Conservation (phyloP, 73 alveolate species). For the Paramecium tetraurelia region DNA sequence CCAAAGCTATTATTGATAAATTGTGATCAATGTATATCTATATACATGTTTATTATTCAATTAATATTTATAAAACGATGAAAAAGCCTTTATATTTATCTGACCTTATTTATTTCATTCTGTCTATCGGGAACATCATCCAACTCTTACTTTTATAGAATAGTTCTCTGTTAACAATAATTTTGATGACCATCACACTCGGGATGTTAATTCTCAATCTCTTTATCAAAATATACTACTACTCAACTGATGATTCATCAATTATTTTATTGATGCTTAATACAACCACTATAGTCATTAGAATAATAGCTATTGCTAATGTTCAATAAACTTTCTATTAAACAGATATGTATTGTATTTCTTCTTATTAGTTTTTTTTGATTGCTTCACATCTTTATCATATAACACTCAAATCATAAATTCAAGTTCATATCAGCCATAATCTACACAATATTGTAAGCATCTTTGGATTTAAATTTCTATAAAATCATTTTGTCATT, state of each 20-base stretch:
- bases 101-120: neutral
- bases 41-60: neutral
- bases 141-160: neutral
- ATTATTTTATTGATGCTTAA: neutral
- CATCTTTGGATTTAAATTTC: neutral
- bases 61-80: neutral
- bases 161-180: neutral
- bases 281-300: neutral
- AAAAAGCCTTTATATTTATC: neutral
- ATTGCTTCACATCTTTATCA: neutral
- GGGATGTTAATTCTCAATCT: neutral
- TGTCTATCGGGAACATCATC: neutral
- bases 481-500: neutral
- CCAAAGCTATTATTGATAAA: slow-evolving; percentile 70
- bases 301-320: neutral
- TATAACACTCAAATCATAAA: neutral
- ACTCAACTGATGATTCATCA: neutral
- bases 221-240: neutral
- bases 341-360: neutral
- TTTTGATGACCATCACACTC: neutral
- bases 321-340: neutral
- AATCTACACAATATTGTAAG: neutral
- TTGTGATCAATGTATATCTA: slow-evolving; percentile 15
- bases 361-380: neutral
- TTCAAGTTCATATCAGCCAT: neutral